A percentile compares a stretch with the other conserved stretches of the same genome.
phyloP scores from a whole-genome alignment of 371 early-diverging fungal species.

The Mucor saturninus region DNA sequence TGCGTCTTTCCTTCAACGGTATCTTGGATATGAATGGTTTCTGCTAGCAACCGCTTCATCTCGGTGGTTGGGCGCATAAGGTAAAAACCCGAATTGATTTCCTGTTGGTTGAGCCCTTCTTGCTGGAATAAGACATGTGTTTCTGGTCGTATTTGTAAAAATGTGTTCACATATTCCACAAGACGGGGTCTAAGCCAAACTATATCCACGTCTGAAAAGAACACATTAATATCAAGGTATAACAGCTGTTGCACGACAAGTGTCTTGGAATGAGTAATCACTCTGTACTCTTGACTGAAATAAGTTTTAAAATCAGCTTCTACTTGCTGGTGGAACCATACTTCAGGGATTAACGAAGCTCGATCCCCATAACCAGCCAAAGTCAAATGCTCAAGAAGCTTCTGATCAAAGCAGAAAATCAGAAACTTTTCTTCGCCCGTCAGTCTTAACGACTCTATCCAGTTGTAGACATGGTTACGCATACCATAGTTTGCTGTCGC shows the following conservation, averaged over 20 bases:
- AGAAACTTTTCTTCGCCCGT: conserved; percentile 44
- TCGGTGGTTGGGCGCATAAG: conserved; percentile 40
- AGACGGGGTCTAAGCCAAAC: conserved; percentile 45
- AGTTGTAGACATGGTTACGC: conserved; percentile 54
- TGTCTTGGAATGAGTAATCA: conserved; percentile 49
- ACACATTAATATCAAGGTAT: conserved; percentile 41
- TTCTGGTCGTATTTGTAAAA: conserved; percentile 36
- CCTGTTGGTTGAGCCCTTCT: conserved; percentile 39
- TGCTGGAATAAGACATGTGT: conserved; percentile 49
- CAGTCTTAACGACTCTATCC: conserved; percentile 51
- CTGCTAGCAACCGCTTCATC: conserved; percentile 42
- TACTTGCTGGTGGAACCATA: conserved; percentile 48
- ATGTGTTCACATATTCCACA: conserved; percentile 35
- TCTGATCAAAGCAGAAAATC: conserved; percentile 50
- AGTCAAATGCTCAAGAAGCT: conserved; percentile 38
- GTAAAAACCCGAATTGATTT: conserved; percentile 46
- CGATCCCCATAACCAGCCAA: conserved; percentile 37
- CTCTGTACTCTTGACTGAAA: conserved; percentile 43
- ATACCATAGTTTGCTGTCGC: conserved; percentile 55
- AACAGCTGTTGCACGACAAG: conserved; percentile 48
- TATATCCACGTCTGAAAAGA: conserved; percentile 50
- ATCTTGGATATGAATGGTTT: conserved; percentile 45
- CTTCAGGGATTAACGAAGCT: conserved; percentile 39
- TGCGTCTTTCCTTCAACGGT: conserved; percentile 36
- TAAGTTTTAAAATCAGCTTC: conserved; percentile 48